phyloP scores from a whole-genome alignment of 2,329 filamentous ascomycete species.

The Scopulariopsis brevicaulis region DNA sequence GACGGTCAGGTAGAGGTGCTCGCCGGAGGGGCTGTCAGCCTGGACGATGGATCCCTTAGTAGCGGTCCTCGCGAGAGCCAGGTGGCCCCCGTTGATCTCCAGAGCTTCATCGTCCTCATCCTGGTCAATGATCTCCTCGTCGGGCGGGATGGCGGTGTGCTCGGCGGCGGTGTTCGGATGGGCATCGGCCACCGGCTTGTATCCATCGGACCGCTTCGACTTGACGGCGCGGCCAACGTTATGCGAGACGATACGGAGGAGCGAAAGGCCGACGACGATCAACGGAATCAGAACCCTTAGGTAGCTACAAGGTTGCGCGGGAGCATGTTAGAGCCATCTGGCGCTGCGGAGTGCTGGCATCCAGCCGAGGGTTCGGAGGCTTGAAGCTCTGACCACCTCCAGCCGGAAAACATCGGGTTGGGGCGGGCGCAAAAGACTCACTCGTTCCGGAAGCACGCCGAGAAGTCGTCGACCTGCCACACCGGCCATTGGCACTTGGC shows the following conservation, averaged over 20 bases:
- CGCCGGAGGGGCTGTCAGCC: slow-evolving; percentile 64
- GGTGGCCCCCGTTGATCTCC: slow-evolving; percentile 43
- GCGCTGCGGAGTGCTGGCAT: not conserved
- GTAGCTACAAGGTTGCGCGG: slow-evolving; percentile 45
- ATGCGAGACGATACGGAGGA: slow-evolving; percentile 53
- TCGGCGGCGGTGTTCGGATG: slow-evolving; percentile 23
- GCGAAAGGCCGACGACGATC: slow-evolving; percentile 56
- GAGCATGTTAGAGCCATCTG: slow-evolving; percentile 4
- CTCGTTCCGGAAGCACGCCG: slow-evolving; percentile 54
- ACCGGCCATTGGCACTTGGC: slow-evolving; percentile 44
- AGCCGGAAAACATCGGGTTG: not conserved
- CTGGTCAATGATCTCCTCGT: slow-evolving; percentile 26
- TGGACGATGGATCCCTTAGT: slow-evolving; percentile 57
- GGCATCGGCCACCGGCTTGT: slow-evolving; percentile 39
- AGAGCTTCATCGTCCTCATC: slow-evolving; percentile 51
- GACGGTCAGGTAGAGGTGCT: slow-evolving; percentile 56
- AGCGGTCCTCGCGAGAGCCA: slow-evolving; percentile 47
- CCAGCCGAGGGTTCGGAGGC: not conserved
- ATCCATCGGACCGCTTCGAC: slow-evolving; percentile 36
- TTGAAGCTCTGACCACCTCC: not conserved
- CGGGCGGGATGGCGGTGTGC: slow-evolving; percentile 41
- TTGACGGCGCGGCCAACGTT: slow-evolving; percentile 39
- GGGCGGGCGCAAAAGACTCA: slow-evolving; percentile 28
- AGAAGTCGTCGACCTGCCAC: slow-evolving; percentile 55
- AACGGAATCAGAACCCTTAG: slow-evolving; percentile 73